Base-by-base conservation (phyloP, 768 basidiomycete genomes). In the Rhodosporidiobolus sp. region DNA sequence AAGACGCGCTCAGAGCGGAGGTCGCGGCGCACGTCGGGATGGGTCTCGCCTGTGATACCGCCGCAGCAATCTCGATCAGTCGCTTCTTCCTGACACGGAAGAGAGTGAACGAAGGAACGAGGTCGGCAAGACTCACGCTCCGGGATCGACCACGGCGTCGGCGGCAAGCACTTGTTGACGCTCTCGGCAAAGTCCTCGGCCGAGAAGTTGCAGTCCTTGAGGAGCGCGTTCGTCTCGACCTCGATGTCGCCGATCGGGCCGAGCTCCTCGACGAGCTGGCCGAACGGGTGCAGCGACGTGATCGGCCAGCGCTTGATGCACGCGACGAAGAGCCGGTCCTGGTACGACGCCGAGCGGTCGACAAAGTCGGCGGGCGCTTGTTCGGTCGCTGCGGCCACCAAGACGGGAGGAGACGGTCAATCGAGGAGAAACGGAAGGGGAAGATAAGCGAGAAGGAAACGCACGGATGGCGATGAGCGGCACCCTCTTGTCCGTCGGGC, bases 191-290 rank as follows among this genome's bases (percentile, higher is more conserved):
- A 99, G 74, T 98, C 96, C 49, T 78, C 78, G 34, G 92, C 91
- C 4, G 95, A 92, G 88, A 97, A 97, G 82, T 97, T 97, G 85
- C 94, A 97, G 81, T 99, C 96, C 82, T 98, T 98, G 75, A 99
- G 85, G 70, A 99, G 84, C 14, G 96, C 96, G 72, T 92, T 94
- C 9, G 95, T 98, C 82, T 99, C 96, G 14, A 96, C 94, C 82
- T 98, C 94, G 63, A 95, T 89, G 76, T 99, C 92, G n/a, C 96
- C 96, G 72, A 99, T 99, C 28, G 94, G 90, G 56, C 96, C 96
- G 61, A 99, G 86, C 80, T 99, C 94, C 81, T 99, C 96, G 34
- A 97, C 96, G 50, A 99, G 84, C 28, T 95, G 97, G 67, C 96
- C 96, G 81, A 99, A 99, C 16, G 96, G 96, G 86, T 98, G 96